Evolutionary conservation across 1,139 yeast species (phyloP).

Genomic region (Pneumocystis sp.): DNA sequence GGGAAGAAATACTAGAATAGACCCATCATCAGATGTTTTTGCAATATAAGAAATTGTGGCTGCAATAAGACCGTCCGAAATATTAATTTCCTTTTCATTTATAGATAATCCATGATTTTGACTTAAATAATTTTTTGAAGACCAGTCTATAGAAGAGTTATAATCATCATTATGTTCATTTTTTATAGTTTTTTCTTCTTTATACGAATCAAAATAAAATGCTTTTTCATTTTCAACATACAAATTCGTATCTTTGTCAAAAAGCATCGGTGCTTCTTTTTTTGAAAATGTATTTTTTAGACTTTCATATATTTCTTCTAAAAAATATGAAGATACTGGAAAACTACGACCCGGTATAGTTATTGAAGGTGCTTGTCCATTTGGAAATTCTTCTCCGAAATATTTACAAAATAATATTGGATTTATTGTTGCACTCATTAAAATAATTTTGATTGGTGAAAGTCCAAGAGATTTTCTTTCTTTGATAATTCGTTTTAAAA

Average conservation of each 20-base stretch:
- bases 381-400: constrained; percentile 28
- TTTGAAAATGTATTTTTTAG: constrained; percentile 7
- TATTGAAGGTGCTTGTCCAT: constrained; percentile 30
- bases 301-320: constrained; percentile 18
- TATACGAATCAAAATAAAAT: constrained; percentile 1
- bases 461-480: constrained; percentile 32
- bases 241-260: constrained; percentile 3
- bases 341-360: constrained; percentile 74
- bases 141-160: constrained; percentile 3
- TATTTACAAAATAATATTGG: constrained; percentile 42
- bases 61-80: constrained; percentile 11
- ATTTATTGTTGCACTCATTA: constrained; percentile 77
- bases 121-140: constrained; percentile 1
- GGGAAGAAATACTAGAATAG: constrained; percentile 60
- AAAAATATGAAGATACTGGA: constrained; percentile 52
- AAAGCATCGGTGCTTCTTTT: neutral
- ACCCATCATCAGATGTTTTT: constrained; percentile 18
- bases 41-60: constrained; percentile 5
- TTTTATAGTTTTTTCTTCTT: constrained; percentile 9
- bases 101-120: constrained; percentile 4
- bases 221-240: constrained; percentile 5
- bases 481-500: constrained; percentile 38
- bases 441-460: constrained; percentile 35
- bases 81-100: constrained; percentile 8
- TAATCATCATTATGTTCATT: constrained; percentile 4